A percentile compares a stretch with the other conserved stretches of the same genome.
phyloP scores from a whole-genome alignment of 108 stramenopile species.

The Conticribra weissflogii region DNA sequence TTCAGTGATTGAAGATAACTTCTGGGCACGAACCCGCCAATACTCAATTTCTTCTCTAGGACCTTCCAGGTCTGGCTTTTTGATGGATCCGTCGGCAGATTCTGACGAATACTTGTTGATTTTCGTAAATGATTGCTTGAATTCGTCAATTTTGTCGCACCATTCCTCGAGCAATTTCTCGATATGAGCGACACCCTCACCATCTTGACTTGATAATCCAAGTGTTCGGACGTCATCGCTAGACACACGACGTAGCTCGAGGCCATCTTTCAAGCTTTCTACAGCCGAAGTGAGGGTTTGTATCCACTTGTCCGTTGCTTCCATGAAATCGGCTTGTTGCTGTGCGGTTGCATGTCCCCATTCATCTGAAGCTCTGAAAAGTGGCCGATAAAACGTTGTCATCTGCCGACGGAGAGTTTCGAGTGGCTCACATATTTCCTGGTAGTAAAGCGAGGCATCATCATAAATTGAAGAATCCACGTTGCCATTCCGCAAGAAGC shows the following conservation, averaged over 20 bases:
- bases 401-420: slow-evolving; percentile 73
- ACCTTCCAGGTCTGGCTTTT: slow-evolving; percentile 53
- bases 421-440: slow-evolving; percentile 73
- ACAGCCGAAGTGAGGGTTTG: slow-evolving; percentile 71
- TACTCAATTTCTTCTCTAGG: slow-evolving; percentile 86
- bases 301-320: slow-evolving; percentile 68
- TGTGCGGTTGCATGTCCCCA: slow-evolving; percentile 84
- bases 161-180: slow-evolving; percentile 84
- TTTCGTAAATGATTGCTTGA: slow-evolving; percentile 58
- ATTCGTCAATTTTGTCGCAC: slow-evolving; percentile 85
- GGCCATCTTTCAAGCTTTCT: slow-evolving; percentile 68
- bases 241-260: slow-evolving; percentile 69
- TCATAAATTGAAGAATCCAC: slow-evolving; percentile 38
- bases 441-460: slow-evolving; percentile 74
- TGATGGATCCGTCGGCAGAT: not conserved
- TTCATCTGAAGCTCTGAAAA: slow-evolving; percentile 62
- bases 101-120: not conserved
- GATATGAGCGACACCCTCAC: slow-evolving; percentile 69
- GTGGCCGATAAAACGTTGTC: slow-evolving; percentile 60
- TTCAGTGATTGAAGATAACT: slow-evolving; percentile 84
- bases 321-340: slow-evolving; percentile 71
- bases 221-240: slow-evolving; percentile 40
- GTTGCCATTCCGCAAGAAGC: slow-evolving; percentile 46
- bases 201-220: slow-evolving; percentile 40
- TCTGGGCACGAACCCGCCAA: slow-evolving; percentile 88